Evolutionary conservation across 2,329 filamentous ascomycete genomes (phyloP), one percentile per base, ranked within the genome.

Genomic region (Claviceps sp.): DNA sequence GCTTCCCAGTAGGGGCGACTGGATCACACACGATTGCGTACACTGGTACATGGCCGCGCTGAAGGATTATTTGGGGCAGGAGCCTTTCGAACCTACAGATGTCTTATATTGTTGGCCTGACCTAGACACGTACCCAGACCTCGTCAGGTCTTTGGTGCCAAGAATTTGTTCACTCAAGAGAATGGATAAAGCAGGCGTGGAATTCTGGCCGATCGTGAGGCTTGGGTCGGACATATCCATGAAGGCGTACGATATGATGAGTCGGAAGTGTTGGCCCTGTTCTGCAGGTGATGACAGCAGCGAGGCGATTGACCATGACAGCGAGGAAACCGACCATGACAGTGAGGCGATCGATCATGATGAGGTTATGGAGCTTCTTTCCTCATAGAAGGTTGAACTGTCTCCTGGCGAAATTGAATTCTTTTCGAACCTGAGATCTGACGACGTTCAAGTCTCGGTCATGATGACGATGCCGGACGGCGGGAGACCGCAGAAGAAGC

Each of bases 81-180:
- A 56, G 10, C 24, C 60, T 0, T 60, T 60, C n/a, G 61, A 62
- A 7, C 55, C 64, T 8, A 30, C 61, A 7, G 50, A 60, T n/a
- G 56, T 57, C 14, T 5, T 65, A 2, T 60, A 60, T 50, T 65
- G 61, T 24, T 70, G 67, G 65, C 68, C 69, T 0, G 60, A 71
- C 24, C 24, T 62, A 0, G 57, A 61, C 4, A 55, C 60, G 0
- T 58, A 67, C 38, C 52, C 55, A 1, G 62, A 63, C 8, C 68
- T 64, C 53, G 64, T 63, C 1, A 57, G 57, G 24, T 26, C 24
- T 37, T 55, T 58, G 3, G 53, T 63, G 3, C 54, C 60, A 4
- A 56, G 24, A 48, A 53, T 44, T 19, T 22, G 19, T 4, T 40
- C 24, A 22, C 53, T 44, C 7, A 41, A 22, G 0, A 47, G 56